These are phyloP conservation scores for Candida manassasensis DNA, from an alignment of 805 yeast species.

Conservation along the genomic window DNA sequence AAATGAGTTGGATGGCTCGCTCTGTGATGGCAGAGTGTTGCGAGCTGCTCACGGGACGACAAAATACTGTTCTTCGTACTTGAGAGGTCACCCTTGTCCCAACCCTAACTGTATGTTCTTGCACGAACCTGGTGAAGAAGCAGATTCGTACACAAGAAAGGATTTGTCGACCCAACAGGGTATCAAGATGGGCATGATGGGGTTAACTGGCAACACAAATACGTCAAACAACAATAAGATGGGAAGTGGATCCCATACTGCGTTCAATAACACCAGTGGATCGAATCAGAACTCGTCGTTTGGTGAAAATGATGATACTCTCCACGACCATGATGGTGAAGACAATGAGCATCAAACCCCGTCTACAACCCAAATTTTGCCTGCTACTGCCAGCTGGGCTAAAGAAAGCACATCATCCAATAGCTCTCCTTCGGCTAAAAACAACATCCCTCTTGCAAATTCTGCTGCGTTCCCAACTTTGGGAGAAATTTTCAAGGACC, in stretches of 20 bases:
- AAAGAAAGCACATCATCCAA: slow-evolving; percentile 23
- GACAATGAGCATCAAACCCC: slow-evolving; percentile 9
- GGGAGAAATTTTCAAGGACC: slow-evolving; percentile 42
- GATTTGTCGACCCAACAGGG: slow-evolving; percentile 76
- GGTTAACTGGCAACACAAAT: slow-evolving; percentile 21
- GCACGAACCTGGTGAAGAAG: slow-evolving; percentile 99
- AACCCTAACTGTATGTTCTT: slow-evolving; percentile 98
- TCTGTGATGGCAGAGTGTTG: slow-evolving; percentile 84
- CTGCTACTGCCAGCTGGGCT: slow-evolving; percentile 70
- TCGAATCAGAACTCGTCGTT: slow-evolving; percentile 12
- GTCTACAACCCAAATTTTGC: slow-evolving; percentile 46
- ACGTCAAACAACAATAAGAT: slow-evolving; percentile 13
- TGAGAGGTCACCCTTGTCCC: slow-evolving; percentile 94
- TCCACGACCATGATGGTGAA: slow-evolving; percentile 8
- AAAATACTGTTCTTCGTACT: slow-evolving; percentile 93
- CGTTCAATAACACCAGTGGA: slow-evolving; percentile 7
- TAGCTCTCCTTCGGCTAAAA: slow-evolving; percentile 33
- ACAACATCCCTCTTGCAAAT: slow-evolving; percentile 37
- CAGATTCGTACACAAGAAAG: slow-evolving; percentile 90
- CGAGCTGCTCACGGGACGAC: slow-evolving; percentile 98
- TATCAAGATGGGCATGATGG: slow-evolving; percentile 50
- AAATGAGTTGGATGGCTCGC: slow-evolving; percentile 85
- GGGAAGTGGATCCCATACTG: slow-evolving; percentile 6
- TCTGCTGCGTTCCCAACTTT: slow-evolving; percentile 57
- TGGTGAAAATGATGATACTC: slow-evolving; percentile 12